Evolutionary conservation across 768 basidiomycete genomes (phyloP).

Genomic region (Pleurotus sapidus): DNA sequence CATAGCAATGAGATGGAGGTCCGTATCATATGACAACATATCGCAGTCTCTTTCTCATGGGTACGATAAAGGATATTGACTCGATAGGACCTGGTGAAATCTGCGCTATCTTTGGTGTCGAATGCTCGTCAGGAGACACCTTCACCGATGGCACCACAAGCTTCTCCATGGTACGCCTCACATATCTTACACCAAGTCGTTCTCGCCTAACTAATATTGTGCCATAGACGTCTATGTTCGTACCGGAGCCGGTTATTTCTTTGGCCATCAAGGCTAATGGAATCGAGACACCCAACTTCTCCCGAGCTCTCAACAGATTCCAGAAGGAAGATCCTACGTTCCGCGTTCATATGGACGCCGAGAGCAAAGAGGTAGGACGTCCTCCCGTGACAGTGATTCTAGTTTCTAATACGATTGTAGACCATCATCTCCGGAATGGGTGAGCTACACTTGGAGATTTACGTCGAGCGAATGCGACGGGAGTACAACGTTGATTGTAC

Average conservation of each 20-base stretch:
- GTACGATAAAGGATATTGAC: conserved; percentile 72
- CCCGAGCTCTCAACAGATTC: conserved; percentile 94
- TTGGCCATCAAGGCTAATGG: conserved; percentile 91
- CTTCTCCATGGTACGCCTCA: conserved; percentile 80
- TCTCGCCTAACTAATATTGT: neutral
- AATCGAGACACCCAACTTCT: conserved; percentile 93
- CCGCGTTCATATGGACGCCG: conserved; percentile 91
- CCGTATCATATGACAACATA: conserved; percentile 14
- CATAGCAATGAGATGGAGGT: conserved; percentile 99
- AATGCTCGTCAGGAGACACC: conserved; percentile 96
- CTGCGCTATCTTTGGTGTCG: conserved; percentile 98
- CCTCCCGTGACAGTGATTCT: neutral
- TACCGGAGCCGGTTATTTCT: conserved; percentile 98
- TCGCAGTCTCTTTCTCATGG: neutral
- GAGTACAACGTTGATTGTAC: conserved; percentile 94
- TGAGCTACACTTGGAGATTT: conserved; percentile 97
- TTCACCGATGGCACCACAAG: conserved; percentile 90
- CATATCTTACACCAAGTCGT: neutral
- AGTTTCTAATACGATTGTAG: conserved; percentile 31
- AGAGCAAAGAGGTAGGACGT: conserved; percentile 81
- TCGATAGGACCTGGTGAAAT: conserved; percentile 97
- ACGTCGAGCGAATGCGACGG: conserved; percentile 97
- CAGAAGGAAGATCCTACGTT: conserved; percentile 99
- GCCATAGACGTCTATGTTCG: conserved; percentile 91
- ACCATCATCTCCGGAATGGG: conserved; percentile 99